Base-by-base conservation (phyloP, 441 rosid genomes). In the Gossypium gossypioides region DNA sequence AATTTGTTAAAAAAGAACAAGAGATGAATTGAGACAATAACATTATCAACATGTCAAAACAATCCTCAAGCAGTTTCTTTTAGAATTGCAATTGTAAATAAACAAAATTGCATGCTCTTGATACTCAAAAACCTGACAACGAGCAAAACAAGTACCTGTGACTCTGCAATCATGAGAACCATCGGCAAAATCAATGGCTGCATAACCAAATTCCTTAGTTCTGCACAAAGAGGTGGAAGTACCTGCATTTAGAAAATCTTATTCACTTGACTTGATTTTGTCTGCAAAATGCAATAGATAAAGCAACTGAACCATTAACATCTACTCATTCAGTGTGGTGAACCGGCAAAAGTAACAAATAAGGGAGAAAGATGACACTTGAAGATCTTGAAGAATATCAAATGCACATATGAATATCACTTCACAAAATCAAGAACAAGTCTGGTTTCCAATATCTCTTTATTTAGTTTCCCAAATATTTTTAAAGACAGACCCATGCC, bases 161-260 rank as follows among this genome's bases (percentile, higher is more conserved):
- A 90, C 82, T 90, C 96, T 52, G 97, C 97, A 76, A 92, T 92
- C 6, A 87, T 92, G 77, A 94, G 85, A 81, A 94, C 97, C 97
- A 94, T 94, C 16, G 99, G 99, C 56, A 94, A 85, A 76, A 94
- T 92, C 86, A 91, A 70, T 4, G 97, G 93, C 74, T 90, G 99
- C 97, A 94, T 89, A 48, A 92, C 99, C 85, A 88, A 67, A 84
- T 94, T 94, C 81, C 99, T 87, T 74, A 94, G 96, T 83, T 94
- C 99, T 42, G 94, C 94, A 88, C 97, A 94, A 59, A 94, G 89
- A 66, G 97, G 99, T 6, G 97, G 96, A 75, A 94, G 94, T 56
- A 94, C 97, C 99, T 94, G 86, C 79, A 75, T 52, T 62, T 18
- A 16, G 78, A 62, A 67, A 59, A 76, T n/a, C 13, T 7, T n/a